Conservation (phyloP, 352 stramenopile genomes). For the Elongisporangium anandrum region DNA sequence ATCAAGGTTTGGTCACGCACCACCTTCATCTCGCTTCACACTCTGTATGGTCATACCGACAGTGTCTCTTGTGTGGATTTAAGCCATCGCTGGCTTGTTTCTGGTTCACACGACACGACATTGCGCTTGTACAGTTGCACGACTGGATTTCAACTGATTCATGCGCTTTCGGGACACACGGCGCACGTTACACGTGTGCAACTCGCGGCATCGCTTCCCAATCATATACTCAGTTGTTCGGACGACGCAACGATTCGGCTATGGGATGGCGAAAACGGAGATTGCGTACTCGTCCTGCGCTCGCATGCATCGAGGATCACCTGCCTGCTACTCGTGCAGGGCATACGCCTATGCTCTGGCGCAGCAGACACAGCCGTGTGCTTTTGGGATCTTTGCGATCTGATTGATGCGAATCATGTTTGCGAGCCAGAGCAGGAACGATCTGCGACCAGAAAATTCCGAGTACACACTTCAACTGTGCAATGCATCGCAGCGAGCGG, state of each 20-base stretch:
- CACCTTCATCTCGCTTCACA: conserved; percentile 49
- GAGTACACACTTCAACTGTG: conserved; percentile 45
- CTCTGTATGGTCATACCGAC: conserved; percentile 59
- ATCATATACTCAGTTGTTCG: conserved; percentile 44
- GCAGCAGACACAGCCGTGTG: conserved; percentile 50
- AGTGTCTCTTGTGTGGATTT: conserved; percentile 57
- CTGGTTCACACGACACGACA: conserved; percentile 60
- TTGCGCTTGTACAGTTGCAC: conserved; percentile 46
- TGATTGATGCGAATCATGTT: conserved; percentile 1
- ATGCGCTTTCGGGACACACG: conserved; percentile 39
- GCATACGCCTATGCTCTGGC: conserved; percentile 40
- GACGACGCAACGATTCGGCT: conserved; percentile 59
- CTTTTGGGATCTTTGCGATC: conserved; percentile 39
- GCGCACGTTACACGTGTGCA: conserved; percentile 58
- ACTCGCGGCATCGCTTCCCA: conserved; percentile 16
- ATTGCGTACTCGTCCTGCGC: conserved; percentile 34
- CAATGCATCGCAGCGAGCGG: conserved; percentile 32
- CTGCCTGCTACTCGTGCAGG: conserved; percentile 23
- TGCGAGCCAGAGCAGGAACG: conserved; percentile 7
- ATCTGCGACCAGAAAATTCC: conserved; percentile 21
- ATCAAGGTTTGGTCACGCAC: conserved; percentile 68
- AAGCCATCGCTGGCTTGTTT: conserved; percentile 53
- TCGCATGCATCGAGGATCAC: conserved; percentile 48
- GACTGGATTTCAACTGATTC: conserved; percentile 32
- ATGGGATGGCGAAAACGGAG: conserved; percentile 41